Conservation (phyloP, 768 basidiomycete species). For the Termitomyces sp. region DNA sequence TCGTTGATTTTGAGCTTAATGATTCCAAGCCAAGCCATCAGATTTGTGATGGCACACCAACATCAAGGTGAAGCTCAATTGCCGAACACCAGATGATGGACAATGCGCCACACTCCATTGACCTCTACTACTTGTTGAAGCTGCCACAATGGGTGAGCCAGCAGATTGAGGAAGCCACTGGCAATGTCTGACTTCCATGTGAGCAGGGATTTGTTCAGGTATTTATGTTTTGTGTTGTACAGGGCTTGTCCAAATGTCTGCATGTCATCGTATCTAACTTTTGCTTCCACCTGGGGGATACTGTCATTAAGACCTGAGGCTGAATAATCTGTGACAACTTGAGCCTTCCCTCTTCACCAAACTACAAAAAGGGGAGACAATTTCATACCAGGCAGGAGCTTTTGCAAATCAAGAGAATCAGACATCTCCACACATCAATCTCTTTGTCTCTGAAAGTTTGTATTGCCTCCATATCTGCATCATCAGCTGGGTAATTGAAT, state of each 20-base stretch:
- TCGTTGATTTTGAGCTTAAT: no score
- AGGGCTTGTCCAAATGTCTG: neutral
- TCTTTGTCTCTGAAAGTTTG: conserved; percentile 10
- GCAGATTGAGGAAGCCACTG: conserved; percentile 25
- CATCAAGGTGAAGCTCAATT: no score
- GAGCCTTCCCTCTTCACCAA: conserved; percentile 20
- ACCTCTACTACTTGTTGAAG: no score
- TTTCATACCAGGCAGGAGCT: conserved; percentile 21
- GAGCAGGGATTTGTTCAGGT: conserved; percentile 13
- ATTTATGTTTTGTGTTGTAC: conserved; percentile 10
- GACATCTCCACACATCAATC: conserved; percentile 13
- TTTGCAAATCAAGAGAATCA: neutral
- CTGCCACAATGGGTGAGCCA: conserved; percentile 28
- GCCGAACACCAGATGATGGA: no score
- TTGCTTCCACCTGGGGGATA: neutral
- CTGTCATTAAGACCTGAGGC: conserved; percentile 8
- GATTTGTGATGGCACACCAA: no score
- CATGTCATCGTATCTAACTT: conserved; percentile 9
- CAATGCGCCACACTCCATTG: no score
- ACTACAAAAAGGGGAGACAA: conserved; percentile 20
- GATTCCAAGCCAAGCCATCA: no score
- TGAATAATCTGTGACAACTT: conserved; percentile 21
- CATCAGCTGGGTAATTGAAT: conserved; percentile 7
- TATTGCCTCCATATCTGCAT: neutral
- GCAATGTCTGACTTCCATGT: conserved; percentile 24